Evolutionary conservation across 1,139 yeast species (phyloP), one percentile per base, ranked within the genome.

Genomic region (Kodamaea suecica): DNA sequence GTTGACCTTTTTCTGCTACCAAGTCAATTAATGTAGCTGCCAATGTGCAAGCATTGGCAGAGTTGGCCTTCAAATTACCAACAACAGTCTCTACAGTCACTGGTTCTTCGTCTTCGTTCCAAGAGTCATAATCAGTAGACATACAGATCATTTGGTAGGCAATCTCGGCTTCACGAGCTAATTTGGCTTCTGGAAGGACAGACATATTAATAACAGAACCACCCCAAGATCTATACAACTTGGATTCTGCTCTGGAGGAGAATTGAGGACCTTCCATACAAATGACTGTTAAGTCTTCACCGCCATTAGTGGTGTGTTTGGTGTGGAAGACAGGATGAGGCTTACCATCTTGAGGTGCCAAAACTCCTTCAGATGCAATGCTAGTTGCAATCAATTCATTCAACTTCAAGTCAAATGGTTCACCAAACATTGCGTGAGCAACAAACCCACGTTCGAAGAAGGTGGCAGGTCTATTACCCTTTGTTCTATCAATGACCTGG

Each of bases 181-280:
- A 74, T 62, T 92, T 94, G 27, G 95, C 84, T 64, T 92, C 99
- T 17, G 99, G 99, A 39, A 92, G 64, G 38, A 87, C 94, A 36
- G 95, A 83, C 98, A 92, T 92, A 66, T 92, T 92, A 60, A 94
- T 92, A 35, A 92, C 95, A 25, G 87, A 77, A 8, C 97, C 98
- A 39, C 96, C 96, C 83, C 95, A 84, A 27, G 83, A 64, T 54
- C 88, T 76, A 67, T 92, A 94, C 59, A 92, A 63, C 57, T 75
- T 77, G 13, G 96, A 86, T 65, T 92, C 99, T n/a, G 98, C 97
- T 45, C 98, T 76, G 11, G 98, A 92, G 32, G 95, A 83, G 63
- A 92, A 92, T 39, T 94, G 96, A 3, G 99, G 99, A 27, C 99
- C 99, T 63, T 92, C 99, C 98, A 92, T 92, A 64, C 98, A 92